Conservation (phyloP, 2,329 filamentous ascomycete species). For the Fusarium sp. region DNA sequence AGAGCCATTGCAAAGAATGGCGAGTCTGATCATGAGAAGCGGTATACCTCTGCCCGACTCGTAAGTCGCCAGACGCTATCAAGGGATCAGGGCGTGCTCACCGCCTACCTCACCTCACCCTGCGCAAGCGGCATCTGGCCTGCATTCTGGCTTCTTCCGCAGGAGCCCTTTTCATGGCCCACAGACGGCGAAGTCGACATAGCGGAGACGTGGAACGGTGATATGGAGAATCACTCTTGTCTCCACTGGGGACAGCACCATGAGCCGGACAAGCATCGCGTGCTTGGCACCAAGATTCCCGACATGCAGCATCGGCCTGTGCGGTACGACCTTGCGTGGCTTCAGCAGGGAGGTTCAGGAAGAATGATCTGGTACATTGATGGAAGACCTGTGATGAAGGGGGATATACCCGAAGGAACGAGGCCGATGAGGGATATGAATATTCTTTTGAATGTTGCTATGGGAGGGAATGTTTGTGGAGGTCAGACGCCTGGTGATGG, state of each 20-base stretch:
- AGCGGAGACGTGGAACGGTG: constrained; percentile 70
- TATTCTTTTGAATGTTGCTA: constrained; percentile 69
- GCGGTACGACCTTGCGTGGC: constrained; percentile 68
- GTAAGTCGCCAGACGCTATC: constrained; percentile 63
- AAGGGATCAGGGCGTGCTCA: constrained; percentile 63
- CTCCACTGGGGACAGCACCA: constrained; percentile 69
- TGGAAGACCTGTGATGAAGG: constrained; percentile 67
- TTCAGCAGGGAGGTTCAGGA: constrained; percentile 57
- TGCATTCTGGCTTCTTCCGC: constrained; percentile 69
- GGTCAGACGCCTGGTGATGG: constrained; percentile 64
- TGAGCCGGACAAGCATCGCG: constrained; percentile 67
- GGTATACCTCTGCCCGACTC: constrained; percentile 66
- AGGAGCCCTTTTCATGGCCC: constrained; percentile 69
- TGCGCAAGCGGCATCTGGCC: constrained; percentile 69
- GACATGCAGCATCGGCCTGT: constrained; percentile 61
- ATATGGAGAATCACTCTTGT: constrained; percentile 65
- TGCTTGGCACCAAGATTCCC: constrained; percentile 61
- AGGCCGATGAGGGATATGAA: constrained; percentile 66
- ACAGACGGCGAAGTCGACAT: constrained; percentile 70
- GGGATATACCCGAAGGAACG: constrained; percentile 61
- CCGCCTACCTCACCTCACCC: constrained; percentile 62
- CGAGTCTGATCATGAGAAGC: constrained; percentile 52
- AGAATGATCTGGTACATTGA: constrained; percentile 70
- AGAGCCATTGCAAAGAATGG: constrained; percentile 58
- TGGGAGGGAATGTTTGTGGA: constrained; percentile 69